Percentiles rank a stretch among this genome's conserved stretches.
Conservation (phyloP, 2,329 filamentous ascomycete genomes). For the Hyphodiscus sp. region DNA sequence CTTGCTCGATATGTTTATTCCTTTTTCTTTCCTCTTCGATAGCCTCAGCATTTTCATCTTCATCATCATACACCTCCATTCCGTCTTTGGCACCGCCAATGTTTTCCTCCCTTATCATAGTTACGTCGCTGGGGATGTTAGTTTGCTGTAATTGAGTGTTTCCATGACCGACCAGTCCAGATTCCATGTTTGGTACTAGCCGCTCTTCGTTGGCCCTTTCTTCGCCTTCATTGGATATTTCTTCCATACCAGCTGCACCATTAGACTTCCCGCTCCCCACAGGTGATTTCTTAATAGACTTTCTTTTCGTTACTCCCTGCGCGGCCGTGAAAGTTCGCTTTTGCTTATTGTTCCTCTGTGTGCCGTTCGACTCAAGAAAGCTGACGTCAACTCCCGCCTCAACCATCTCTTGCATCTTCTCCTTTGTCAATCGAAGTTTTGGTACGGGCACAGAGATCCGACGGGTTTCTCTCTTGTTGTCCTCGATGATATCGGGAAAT, state of each 20-base stretch:
- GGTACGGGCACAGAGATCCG: slow-evolving; percentile 23
- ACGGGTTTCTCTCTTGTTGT: slow-evolving; percentile 14
- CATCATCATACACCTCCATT: not conserved
- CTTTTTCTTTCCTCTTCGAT: not conserved
- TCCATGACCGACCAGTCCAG: not conserved
- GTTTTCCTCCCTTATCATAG: not conserved
- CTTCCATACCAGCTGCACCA: not conserved
- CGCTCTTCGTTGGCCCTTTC: not conserved
- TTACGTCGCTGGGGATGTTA: not conserved
- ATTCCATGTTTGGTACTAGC: not conserved
- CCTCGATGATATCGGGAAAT: slow-evolving; percentile 27
- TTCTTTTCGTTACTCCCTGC: not conserved
- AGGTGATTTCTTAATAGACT: not conserved
- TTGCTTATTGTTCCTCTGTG: slow-evolving; percentile 7
- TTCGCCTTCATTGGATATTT: not conserved
- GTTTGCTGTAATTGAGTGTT: slow-evolving; percentile 1
- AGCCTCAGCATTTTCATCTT: not conserved
- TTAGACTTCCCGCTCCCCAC: not conserved
- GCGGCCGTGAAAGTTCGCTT: not conserved
- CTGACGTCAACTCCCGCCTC: slow-evolving; percentile 4
- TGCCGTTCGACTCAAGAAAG: slow-evolving; percentile 8
- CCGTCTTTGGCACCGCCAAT: not conserved
- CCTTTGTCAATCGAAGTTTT: slow-evolving; percentile 22
- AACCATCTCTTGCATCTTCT: slow-evolving; percentile 17
- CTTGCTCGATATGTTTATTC: not conserved